Evolutionary conservation across 2,329 filamentous ascomycete species (phyloP).

Genomic region (Coniochaeta sp.): DNA sequence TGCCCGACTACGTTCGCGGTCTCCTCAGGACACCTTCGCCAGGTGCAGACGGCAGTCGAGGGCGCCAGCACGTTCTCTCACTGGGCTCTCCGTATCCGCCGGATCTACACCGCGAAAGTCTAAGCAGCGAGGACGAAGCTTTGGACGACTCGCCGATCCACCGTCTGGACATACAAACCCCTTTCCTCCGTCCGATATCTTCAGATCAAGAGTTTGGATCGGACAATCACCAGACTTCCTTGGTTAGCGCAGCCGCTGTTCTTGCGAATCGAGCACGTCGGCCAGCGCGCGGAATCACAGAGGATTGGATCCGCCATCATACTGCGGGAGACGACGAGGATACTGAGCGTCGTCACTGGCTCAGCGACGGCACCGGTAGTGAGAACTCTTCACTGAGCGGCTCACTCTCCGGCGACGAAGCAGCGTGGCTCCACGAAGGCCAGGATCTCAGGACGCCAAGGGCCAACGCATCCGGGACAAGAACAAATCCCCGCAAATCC

Average conservation of each 20-base stretch:
- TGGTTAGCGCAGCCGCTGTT: constrained; percentile 50
- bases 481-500: constrained; percentile 19
- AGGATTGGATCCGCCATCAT: constrained; percentile 82
- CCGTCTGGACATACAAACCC: constrained; percentile 53
- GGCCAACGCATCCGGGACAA: constrained; percentile 18
- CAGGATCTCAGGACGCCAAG: constrained; percentile 38
- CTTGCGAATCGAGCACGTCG: constrained; percentile 56
- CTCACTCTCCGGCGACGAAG: constrained; percentile 45
- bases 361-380: constrained; percentile 70
- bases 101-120: constrained; percentile 41
- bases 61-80: constrained; percentile 31
- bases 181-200: constrained; percentile 51
- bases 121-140: constrained; percentile 41
- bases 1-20: constrained; percentile 47
- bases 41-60: constrained; percentile 18
- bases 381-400: constrained; percentile 69
- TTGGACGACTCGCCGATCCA: constrained; percentile 56
- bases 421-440: constrained; percentile 38
- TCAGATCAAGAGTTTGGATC: constrained; percentile 27
- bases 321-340: constrained; percentile 63
- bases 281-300: constrained; percentile 57
- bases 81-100: constrained; percentile 88
- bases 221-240: constrained; percentile 26
- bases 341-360: constrained; percentile 70
- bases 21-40: constrained; percentile 47